Percentiles rank a stretch among this genome's conserved stretches.
phyloP scores from a whole-genome alignment of 169 alveolate genomes.

The Theileria equi region DNA sequence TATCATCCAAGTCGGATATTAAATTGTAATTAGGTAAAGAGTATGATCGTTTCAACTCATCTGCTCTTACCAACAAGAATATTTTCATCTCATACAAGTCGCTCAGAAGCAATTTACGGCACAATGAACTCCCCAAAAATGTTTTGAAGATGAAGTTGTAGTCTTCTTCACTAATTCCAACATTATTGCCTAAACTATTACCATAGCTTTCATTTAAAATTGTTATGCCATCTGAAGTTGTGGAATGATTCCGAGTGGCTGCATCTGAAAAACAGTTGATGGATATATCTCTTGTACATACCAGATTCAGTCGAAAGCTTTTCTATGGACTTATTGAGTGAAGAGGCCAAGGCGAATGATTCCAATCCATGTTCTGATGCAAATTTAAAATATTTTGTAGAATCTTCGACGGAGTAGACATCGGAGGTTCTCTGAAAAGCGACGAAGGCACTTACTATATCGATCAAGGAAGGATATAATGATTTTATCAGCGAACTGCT shows the following conservation, averaged over 20 bases:
- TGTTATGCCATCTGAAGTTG: neutral
- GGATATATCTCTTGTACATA: too few relatives aligned
- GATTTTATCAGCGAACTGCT: neutral
- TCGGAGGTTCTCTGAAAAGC: constrained; percentile 19
- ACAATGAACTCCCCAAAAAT: constrained; percentile 35
- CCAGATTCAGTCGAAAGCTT: too few relatives aligned
- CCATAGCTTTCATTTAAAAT: neutral
- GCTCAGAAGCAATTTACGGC: constrained; percentile 39
- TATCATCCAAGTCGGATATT: neutral
- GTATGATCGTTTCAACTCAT: constrained; percentile 24
- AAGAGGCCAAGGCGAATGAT: neutral
- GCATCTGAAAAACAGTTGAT: too few relatives aligned
- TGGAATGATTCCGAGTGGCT: too few relatives aligned
- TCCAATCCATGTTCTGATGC: constrained; percentile 42
- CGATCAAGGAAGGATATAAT: constrained; percentile 3
- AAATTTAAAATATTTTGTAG: constrained; percentile 32
- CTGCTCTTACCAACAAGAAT: constrained; percentile 28
- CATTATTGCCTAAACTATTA: constrained; percentile 16
- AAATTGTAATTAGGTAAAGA: constrained; percentile 15
- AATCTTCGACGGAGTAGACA: constrained; percentile 9
- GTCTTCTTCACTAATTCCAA: constrained; percentile 2
- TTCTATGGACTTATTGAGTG: neutral
- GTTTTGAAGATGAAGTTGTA: constrained; percentile 16
- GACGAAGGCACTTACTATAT: constrained; percentile 22
- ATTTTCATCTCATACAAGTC: constrained; percentile 44